phyloP scores from a whole-genome alignment of 2,329 filamentous ascomycete species.

The Calonectria pseudoturangicola region DNA sequence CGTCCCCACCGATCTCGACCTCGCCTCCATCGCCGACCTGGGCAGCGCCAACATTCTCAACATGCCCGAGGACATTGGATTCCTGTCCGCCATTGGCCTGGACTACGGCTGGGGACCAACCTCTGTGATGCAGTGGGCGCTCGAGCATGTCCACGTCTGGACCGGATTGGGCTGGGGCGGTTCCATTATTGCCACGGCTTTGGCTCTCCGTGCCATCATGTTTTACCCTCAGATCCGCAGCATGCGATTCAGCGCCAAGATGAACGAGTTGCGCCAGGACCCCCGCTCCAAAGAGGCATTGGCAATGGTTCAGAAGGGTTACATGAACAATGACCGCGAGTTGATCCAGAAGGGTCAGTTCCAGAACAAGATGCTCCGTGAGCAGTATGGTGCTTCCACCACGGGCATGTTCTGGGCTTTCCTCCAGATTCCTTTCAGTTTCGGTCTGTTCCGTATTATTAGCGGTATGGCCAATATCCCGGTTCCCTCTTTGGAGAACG shows the following conservation, averaged over 20 bases:
- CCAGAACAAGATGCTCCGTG: constrained; percentile 60
- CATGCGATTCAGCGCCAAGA: constrained; percentile 68
- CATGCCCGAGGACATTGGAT: constrained; percentile 86
- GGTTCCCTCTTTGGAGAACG: constrained; percentile 84
- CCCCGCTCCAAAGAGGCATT: constrained; percentile 71
- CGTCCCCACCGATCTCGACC: constrained; percentile 57
- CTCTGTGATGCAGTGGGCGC: constrained; percentile 80
- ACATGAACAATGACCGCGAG: constrained; percentile 65
- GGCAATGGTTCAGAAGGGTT: constrained; percentile 69
- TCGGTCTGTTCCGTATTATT: constrained; percentile 86
- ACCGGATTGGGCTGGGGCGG: constrained; percentile 88
- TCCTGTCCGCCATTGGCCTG: constrained; percentile 86
- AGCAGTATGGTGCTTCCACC: constrained; percentile 61
- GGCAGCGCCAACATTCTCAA: constrained; percentile 69
- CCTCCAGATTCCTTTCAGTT: constrained; percentile 79
- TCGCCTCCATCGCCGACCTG: constrained; percentile 59
- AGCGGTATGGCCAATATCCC: constrained; percentile 85
- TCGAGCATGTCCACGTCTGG: constrained; percentile 90
- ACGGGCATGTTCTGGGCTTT: constrained; percentile 62
- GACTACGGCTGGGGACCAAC: constrained; percentile 92
- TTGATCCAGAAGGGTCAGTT: constrained; percentile 60
- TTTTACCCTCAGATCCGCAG: constrained; percentile 74
- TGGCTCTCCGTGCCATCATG: constrained; percentile 78
- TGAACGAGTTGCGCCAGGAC: constrained; percentile 74
- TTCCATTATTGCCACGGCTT: constrained; percentile 79